Evolutionary conservation across 176 grass and related monocot genomes (phyloP).

Genomic region (Thalia dealbata): DNA sequence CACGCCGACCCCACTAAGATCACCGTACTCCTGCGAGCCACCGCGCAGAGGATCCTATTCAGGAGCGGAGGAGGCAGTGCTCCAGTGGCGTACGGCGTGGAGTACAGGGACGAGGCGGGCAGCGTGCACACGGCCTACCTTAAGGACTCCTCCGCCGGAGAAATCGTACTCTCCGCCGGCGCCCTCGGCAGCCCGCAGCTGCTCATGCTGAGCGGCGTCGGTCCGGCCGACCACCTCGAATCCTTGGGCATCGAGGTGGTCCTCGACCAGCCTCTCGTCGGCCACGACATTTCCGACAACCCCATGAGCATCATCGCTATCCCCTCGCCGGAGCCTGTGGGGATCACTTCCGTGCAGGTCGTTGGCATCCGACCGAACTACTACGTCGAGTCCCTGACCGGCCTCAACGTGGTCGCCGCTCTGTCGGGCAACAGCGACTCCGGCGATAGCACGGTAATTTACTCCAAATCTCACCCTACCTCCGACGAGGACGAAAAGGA

Average conservation of each 20-base stretch:
- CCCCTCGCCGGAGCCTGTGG: conserved; percentile 51
- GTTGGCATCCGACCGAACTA: conserved; percentile 52
- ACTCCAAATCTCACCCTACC: too few species aligned
- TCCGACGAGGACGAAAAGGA: conserved; percentile 43
- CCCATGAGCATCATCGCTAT: conserved; percentile 75
- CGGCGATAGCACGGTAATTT: too few species aligned
- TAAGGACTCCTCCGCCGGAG: conserved; percentile 30
- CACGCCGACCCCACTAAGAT: conserved; percentile 41
- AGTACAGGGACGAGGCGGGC: conserved; percentile 46
- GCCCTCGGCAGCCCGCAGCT: conserved; percentile 70
- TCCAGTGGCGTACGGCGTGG: conserved; percentile 59
- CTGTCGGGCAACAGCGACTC: neutral
- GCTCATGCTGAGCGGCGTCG: conserved; percentile 74
- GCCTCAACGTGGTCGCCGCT: too few species aligned
- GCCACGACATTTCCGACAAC: conserved; percentile 74
- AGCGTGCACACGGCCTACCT: conserved; percentile 52
- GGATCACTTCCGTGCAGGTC: conserved; percentile 51
- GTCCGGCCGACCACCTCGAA: conserved; percentile 55
- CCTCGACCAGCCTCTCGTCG: conserved; percentile 60
- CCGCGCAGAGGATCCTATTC: conserved; percentile 51
- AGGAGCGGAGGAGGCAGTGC: conserved; percentile 19
- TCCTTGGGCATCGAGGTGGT: conserved; percentile 42
- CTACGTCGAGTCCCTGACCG: conserved; percentile 73
- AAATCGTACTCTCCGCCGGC: conserved; percentile 59
- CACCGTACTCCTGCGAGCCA: conserved; percentile 57